Evolutionary conservation across 1,139 yeast genomes (phyloP), one percentile per base, ranked within the genome.

Genomic region (Yamadazyma pseudoaaseri): DNA sequence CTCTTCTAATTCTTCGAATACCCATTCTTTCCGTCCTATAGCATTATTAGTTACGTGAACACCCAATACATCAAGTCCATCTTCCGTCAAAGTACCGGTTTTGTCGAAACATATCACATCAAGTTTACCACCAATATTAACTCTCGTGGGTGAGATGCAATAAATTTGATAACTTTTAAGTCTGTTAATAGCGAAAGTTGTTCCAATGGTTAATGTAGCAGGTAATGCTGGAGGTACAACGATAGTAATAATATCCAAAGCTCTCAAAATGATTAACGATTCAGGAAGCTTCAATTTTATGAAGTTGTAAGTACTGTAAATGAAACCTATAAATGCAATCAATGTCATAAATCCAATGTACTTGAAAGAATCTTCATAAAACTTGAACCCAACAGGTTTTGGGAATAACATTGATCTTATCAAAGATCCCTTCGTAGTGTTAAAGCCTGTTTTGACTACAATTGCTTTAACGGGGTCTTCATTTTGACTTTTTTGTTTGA

Each of bases 151-250:
- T 1, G 97, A 79, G 38, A 89, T 92, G 57, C 98, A 94, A 50
- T 80, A 92, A 5, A 94, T 83, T 30, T 76, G 67, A 30, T 48
- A 41, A 38, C 72, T 65, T 42, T 86, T 79, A 43, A 94, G 66
- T 42, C 98, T 70, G 21, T 79, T 71, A 25, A 94, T 63, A 0
- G 98, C 95, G 64, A 94, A 89, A 42, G 92, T 87, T 0, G 97
- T 89, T 20, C 98, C 98, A 42, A 94, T 92, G 0, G 98, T 89
- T 41, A 92, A 66, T 0, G 98, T 94, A 0, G 98, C 98, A 0
- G 99, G 99, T 33, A 92, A 70, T 0, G 98, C 98, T 1, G 99
- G 99, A 2, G 99, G 99, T 2, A 92, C 96, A 9, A 94, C 98
- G 53, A 92, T 89, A 0, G 99, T 92, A 36, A 92, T 84, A 37